phyloP scores from a whole-genome alignment of 1,284 basidiomycete genomes.

The Ganoderma sinense region DNA sequence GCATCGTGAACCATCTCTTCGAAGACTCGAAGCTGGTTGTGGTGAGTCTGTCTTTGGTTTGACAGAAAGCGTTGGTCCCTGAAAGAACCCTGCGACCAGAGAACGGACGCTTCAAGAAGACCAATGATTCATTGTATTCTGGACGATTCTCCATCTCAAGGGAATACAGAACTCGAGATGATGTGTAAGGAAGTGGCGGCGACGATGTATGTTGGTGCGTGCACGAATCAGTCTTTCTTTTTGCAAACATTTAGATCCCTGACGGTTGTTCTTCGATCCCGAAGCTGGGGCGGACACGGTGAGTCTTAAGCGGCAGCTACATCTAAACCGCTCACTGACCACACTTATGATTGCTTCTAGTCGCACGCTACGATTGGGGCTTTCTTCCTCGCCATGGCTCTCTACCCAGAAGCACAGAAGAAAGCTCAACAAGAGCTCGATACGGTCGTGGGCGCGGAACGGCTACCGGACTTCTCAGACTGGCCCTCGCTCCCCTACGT shows the following conservation, averaged over 20 bases:
- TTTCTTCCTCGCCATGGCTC: constrained; percentile 41
- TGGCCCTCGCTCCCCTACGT: constrained; percentile 38
- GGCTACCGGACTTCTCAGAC: constrained; percentile 42
- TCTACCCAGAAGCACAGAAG: constrained; percentile 38
- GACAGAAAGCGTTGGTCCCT: no score
- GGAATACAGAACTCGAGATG: constrained; percentile 1
- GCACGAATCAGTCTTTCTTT: background rate
- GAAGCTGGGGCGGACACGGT: constrained; percentile 28
- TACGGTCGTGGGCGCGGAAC: constrained; percentile 35
- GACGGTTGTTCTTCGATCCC: background rate
- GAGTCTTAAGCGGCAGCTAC: background rate
- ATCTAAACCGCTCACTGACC: no score
- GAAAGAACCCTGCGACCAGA: background rate
- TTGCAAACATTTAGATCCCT: background rate
- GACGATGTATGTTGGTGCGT: constrained; percentile 27
- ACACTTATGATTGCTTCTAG: constrained; percentile 1
- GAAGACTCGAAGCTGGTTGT: constrained; percentile 16
- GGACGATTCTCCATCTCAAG: constrained; percentile 8
- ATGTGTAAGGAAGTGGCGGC: constrained; percentile 14
- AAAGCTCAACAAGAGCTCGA: constrained; percentile 44
- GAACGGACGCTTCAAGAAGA: background rate
- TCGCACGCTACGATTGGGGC: constrained; percentile 21
- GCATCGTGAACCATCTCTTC: constrained; percentile 20
- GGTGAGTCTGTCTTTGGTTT: constrained; percentile 1
- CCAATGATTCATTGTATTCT: constrained; percentile 13